Conservation (phyloP, 2,329 filamentous ascomycete species). For the Metarhizium humberi region DNA sequence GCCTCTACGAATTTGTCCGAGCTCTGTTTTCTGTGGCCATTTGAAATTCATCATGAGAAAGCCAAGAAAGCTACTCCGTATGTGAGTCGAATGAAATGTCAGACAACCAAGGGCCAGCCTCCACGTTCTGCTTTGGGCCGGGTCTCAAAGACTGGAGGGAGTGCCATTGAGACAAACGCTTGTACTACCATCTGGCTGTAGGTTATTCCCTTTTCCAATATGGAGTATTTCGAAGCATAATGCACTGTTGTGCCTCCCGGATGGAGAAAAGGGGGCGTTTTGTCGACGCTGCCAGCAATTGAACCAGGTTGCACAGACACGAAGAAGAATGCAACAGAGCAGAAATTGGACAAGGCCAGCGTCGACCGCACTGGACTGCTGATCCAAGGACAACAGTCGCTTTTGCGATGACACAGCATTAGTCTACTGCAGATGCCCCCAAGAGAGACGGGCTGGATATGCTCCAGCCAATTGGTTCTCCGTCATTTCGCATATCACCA, state of each 20-base stretch:
- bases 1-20: no score
- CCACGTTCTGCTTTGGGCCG: no score
- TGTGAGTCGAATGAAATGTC: no score
- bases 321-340: background rate
- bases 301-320: background rate
- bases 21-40: no score
- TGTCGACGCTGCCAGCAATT: background rate
- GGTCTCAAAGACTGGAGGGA: no score
- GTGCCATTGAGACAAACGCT: no score
- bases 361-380: background rate
- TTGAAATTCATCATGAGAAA: no score
- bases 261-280: background rate
- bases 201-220: no score
- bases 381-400: background rate
- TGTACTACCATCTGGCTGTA: no score
- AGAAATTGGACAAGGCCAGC: background rate
- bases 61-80: no score
- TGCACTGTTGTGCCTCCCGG: background rate
- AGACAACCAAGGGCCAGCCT: no score
- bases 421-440: background rate
- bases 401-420: constrained; percentile 4
- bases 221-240: no score
- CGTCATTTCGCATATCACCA: background rate
- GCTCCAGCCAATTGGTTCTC: background rate
- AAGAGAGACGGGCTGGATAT: background rate